Base-by-base conservation (phyloP, 2,329 filamentous ascomycete genomes). In the Stachybotrys chlorohalonatus region DNA sequence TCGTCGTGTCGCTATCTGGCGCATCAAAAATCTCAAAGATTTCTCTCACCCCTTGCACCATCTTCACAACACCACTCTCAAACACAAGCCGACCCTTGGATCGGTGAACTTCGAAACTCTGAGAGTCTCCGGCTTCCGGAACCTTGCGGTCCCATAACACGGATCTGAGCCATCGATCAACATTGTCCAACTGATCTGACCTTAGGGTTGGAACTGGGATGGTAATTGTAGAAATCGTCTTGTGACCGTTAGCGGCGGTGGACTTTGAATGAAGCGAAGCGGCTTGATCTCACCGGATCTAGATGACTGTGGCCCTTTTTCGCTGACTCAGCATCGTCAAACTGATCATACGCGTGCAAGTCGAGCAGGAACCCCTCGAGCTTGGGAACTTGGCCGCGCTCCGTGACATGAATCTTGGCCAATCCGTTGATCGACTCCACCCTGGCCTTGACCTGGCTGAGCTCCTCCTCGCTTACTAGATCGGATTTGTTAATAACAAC, bases 401-500 rank as follows among this genome's bases (percentile, higher is more conserved):
- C 81, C 2, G 94, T 97, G 16, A 89, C 76, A 62, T 94, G 85
- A 49, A 97, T 80, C 63, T 85, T 91, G 1, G 94, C 94, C 2
- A 96, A 77, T 1, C 88, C 87, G 67, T 99, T 99, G 69, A 99
- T 97, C 6, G 90, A 87, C 54, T 80, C 75, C 53, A 97, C 85
- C 49, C 94, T 82, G 15, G 81, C 77, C 58, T 78, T 80, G 7
- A 96, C 89, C 0, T 67, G 71, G n/a, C 82, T 71, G 1, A 97
- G 78, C 63, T 96, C 84, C 7, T 80, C 73, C 1, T 79, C 68
- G 6, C 79, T 82, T 4, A 97, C 91, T 4, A 96, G 77, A 66
- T 99, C 94, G 3, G 86, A 79, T 70, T 99, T 99, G 74, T 99
- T 99, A 62, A 99, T 83, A 46, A 99, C 83, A 49, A 99, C 82